Percentiles rank a stretch among this genome's conserved stretches.
Conservation (phyloP, 306 rosid species). For the Pterocarpus santalinus region DNA sequence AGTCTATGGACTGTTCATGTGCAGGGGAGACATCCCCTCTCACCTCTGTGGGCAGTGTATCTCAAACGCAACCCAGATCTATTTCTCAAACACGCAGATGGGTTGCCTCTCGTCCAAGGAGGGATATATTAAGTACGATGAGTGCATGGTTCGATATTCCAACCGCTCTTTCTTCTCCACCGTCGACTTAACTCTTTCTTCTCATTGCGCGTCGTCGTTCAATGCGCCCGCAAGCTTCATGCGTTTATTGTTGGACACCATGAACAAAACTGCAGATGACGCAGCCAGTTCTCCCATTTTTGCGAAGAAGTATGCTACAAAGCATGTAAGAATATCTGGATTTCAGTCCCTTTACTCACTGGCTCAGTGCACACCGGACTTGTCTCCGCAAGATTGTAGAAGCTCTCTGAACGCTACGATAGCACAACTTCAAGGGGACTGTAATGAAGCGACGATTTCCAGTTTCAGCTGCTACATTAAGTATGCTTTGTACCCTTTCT, state of each 20-base stretch:
- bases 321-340: constrained; percentile 3
- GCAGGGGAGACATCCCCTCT: background rate
- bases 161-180: background rate
- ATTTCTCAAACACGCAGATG: background rate
- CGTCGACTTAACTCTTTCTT: background rate
- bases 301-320: constrained; percentile 41
- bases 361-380: constrained; percentile 45
- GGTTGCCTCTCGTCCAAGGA: background rate
- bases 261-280: constrained; percentile 13
- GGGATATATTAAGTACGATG: background rate
- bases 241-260: background rate
- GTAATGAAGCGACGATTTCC: background rate
- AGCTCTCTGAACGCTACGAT: background rate
- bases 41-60: background rate
- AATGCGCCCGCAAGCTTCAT: background rate
- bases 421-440: background rate
- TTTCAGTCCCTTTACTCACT: constrained; percentile 39
- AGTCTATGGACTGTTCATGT: background rate
- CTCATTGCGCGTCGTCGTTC: too few relatives aligned
- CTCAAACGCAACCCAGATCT: background rate
- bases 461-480: constrained; percentile 12
- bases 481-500: constrained; percentile 35
- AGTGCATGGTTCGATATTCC: constrained; percentile 26
- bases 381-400: background rate
- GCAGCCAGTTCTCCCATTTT: constrained; percentile 37